Conservation (phyloP, 768 basidiomycete species). For the Mycena capillaripes region DNA sequence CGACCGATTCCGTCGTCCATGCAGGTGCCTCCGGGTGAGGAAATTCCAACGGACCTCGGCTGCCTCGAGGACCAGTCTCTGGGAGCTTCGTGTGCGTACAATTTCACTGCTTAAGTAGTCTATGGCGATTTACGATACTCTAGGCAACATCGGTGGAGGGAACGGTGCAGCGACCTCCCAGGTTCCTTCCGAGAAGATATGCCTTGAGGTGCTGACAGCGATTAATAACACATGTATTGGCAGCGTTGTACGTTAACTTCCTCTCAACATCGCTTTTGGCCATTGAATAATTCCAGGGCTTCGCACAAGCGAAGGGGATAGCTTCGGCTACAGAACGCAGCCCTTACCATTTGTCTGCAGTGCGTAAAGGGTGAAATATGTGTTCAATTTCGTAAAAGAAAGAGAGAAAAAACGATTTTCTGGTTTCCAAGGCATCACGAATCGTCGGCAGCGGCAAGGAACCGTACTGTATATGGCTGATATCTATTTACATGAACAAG, state of each 20-base stretch:
- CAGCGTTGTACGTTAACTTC: background rate
- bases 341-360: background rate
- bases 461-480: slow-evolving; percentile 1
- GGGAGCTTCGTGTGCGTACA: slow-evolving; percentile 1
- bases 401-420: background rate
- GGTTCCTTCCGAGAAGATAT: slow-evolving; percentile 8
- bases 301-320: background rate
- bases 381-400: background rate
- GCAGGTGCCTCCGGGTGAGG: background rate
- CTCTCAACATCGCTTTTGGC: background rate
- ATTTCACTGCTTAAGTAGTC: background rate
- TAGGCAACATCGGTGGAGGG: background rate
- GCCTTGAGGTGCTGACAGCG: background rate
- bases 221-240: background rate
- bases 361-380: slow-evolving; percentile 1
- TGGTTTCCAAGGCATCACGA: background rate
- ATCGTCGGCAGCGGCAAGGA: background rate
- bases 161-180: background rate
- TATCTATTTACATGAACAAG: background rate
- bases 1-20: background rate
- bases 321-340: background rate
- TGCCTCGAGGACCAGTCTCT: background rate
- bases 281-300: slow-evolving; percentile 4
- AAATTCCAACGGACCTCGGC: background rate
- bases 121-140: background rate